These are phyloP conservation scores for Pseudogymnoascus sp. DNA, from an alignment of 2,329 filamentous ascomycete species.

Conservation along the genomic window DNA sequence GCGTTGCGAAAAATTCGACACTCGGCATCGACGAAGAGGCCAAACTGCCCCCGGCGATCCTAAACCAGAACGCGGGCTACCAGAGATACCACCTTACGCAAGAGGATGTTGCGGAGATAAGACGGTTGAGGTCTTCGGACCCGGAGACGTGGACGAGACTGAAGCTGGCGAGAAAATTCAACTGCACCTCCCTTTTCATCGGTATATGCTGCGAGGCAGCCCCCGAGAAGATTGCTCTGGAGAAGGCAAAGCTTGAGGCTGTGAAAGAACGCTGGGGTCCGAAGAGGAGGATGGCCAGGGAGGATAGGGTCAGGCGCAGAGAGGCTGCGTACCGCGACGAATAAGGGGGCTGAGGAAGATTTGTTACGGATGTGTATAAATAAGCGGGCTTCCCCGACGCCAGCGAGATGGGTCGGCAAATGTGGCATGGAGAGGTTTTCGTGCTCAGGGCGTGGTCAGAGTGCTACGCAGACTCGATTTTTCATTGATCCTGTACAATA, in stretches of 20 bases:
- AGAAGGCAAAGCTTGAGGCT: slow-evolving; percentile 40
- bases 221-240: slow-evolving; percentile 41
- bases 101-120: slow-evolving; percentile 54
- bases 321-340: slow-evolving; percentile 16
- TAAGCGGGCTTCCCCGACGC: background rate
- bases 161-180: slow-evolving; percentile 46
- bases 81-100: slow-evolving; percentile 43
- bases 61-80: slow-evolving; percentile 16
- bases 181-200: slow-evolving; percentile 50
- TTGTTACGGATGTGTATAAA: slow-evolving; percentile 10
- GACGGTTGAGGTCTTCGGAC: slow-evolving; percentile 44
- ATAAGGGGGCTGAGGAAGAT: slow-evolving; percentile 1
- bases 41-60: slow-evolving; percentile 24
- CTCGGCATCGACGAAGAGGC: slow-evolving; percentile 12
- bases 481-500: slow-evolving; percentile 9
- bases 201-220: slow-evolving; percentile 48
- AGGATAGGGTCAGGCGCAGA: slow-evolving; percentile 48
- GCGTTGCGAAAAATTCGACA: slow-evolving; percentile 19
- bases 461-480: slow-evolving; percentile 3
- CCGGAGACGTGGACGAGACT: slow-evolving; percentile 49
- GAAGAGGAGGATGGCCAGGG: slow-evolving; percentile 45
- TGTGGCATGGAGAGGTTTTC: background rate
- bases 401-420: background rate
- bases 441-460: slow-evolving; percentile 1
- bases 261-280: slow-evolving; percentile 52